Percentiles rank a stretch among this genome's conserved stretches.
Evolutionary conservation across 2,329 filamentous ascomycete species (phyloP).

Genomic region (Myotisia sp.): DNA sequence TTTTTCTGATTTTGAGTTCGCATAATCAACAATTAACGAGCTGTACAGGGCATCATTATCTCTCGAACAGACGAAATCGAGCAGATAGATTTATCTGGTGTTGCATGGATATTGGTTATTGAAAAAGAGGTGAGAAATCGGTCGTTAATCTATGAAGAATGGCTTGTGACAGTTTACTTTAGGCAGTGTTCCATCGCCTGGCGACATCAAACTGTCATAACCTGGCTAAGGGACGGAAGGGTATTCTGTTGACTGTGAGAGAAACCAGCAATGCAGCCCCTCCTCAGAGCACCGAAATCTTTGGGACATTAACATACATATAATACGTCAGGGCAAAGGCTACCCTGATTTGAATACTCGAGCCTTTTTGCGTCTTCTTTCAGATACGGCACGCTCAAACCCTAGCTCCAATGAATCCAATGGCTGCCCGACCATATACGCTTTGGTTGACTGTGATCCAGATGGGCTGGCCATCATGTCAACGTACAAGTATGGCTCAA

Average conservation of each 20-base stretch:
- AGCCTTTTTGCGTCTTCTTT: constrained; percentile 37
- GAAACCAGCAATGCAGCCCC: no score
- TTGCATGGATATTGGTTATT: constrained; percentile 46
- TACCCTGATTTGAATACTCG: constrained; percentile 49
- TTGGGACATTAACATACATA: no score
- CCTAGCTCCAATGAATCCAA: not conserved
- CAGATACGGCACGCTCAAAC: constrained; percentile 17
- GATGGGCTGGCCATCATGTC: constrained; percentile 49
- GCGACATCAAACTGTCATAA: constrained; percentile 35
- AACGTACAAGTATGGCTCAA: constrained; percentile 49
- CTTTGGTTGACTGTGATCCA: constrained; percentile 46
- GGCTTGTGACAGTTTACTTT: not conserved
- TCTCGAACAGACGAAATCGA: constrained; percentile 35
- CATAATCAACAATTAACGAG: constrained; percentile 14
- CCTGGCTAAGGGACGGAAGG: constrained; percentile 26
- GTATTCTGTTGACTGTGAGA: constrained; percentile 43
- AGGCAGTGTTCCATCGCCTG: constrained; percentile 48
- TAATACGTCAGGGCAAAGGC: constrained; percentile 49
- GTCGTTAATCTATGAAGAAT: not conserved
- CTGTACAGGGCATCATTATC: constrained; percentile 38
- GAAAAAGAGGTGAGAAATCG: constrained; percentile 45
- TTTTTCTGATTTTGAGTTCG: constrained; percentile 11
- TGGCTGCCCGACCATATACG: constrained; percentile 29
- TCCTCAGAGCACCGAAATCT: no score
- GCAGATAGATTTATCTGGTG: constrained; percentile 29